phyloP scores from a whole-genome alignment of 345 rosid species.

The Melaleuca alternifolia region DNA sequence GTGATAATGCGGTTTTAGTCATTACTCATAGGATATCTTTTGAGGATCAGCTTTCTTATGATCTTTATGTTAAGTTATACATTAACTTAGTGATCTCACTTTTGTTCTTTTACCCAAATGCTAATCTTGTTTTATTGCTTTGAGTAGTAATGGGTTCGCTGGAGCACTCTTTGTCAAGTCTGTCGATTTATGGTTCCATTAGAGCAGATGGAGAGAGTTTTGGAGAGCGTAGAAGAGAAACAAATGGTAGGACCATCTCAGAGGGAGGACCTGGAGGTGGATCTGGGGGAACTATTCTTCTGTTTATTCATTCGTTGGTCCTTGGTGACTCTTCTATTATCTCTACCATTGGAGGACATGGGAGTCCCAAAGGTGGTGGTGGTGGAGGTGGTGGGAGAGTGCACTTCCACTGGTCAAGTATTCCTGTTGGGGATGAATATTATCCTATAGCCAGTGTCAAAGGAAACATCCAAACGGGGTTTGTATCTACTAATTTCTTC shows the following conservation, averaged over 20 bases:
- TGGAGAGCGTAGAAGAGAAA: conserved; percentile 32
- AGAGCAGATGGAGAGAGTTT: conserved; percentile 81
- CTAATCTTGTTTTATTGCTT: background rate
- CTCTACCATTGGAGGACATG: conserved; percentile 74
- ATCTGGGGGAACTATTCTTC: conserved; percentile 85
- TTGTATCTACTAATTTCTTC: conserved; percentile 8
- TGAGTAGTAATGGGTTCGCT: conserved; percentile 86
- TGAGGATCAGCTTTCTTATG: background rate
- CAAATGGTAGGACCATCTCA: conserved; percentile 17
- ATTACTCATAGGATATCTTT: background rate
- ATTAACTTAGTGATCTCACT: background rate
- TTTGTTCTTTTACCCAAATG: background rate
- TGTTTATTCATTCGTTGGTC: conserved; percentile 47
- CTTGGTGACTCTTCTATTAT: conserved; percentile 44
- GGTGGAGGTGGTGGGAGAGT: conserved; percentile 97
- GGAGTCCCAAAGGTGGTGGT: conserved; percentile 71
- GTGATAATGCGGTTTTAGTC: background rate
- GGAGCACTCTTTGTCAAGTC: conserved; percentile 73
- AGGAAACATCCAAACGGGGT: conserved; percentile 72
- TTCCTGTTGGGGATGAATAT: conserved; percentile 71
- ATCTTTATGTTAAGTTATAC: background rate
- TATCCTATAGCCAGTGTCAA: conserved; percentile 64
- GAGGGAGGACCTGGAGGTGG: conserved; percentile 84
- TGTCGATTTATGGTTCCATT: conserved; percentile 66
- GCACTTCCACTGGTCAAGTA: conserved; percentile 85